Evolutionary conservation across 768 basidiomycete genomes (phyloP), one percentile per base, ranked within the genome.

Genomic region (Psilocybe tampanensis): DNA sequence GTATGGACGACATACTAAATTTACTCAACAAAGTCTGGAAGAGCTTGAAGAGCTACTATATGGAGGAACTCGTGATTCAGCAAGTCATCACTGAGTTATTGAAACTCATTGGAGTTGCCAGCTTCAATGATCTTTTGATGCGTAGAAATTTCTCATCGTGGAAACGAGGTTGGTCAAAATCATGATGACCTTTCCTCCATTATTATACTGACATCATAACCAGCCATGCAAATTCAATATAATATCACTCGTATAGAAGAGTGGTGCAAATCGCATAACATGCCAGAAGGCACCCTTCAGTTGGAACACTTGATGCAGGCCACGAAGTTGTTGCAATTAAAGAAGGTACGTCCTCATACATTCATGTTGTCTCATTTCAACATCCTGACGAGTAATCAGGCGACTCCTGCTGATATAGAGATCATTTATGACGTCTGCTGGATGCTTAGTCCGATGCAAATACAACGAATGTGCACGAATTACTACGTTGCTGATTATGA

Each of bases 141-240:
- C 83, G 97, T 68, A 84, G 97, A 50, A 99, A 99, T 73, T 99
- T 99, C 76, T 95, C 94, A 62, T 98, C 95, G 7, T 99, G 97
- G 97, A 99, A 99, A 75, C 86, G 97, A 82, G 95, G 95, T 96
- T 64, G 52, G 82, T 76, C 23, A 29, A 21, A 39, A 13, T 52
- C 29, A 19, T 52, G 2, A 9, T 45, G 2, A 12, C 23, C 26
- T 15, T 48, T n/a, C 6, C 8, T 22, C 17, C n/a, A 6, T 47
- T 7, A 18, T 55, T 60, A 12, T 63, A 19, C 11, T 24, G 29
- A 15, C 13, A 29, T 55, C 34, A 54, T 36, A 13, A 19, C 18
- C 60, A 98, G 97, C 97, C 3, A 98, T 99, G 97, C 97, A 99
- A 83, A 98, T 99, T 56, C 97, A 99, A 71, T 99, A 99, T 73